Evolutionary conservation across 1,284 basidiomycete genomes (phyloP).

Genomic region (Ganoderma multipileum): DNA sequence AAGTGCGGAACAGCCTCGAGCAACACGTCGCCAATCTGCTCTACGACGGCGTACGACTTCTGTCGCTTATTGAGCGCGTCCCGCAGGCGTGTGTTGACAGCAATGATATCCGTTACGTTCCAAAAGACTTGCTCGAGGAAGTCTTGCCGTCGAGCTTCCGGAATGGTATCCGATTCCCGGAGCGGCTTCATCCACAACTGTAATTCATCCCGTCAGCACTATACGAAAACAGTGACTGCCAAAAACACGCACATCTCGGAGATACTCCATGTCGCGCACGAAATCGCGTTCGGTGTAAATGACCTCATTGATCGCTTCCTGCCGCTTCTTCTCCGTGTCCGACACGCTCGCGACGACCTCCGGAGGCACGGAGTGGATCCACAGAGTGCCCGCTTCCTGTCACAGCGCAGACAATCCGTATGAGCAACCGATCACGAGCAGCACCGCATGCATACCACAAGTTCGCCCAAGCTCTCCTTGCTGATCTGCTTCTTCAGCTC

Average conservation of each 20-base stretch:
- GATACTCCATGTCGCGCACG: conserved; percentile 97
- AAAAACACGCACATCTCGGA: conserved; percentile 80
- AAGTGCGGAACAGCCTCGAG: conserved; percentile 91
- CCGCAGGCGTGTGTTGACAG: conserved; percentile 88
- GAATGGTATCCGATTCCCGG: conserved; percentile 79
- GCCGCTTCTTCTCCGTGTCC: conserved; percentile 93
- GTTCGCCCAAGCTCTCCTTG: conserved; percentile 83
- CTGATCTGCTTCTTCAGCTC: conserved; percentile 86
- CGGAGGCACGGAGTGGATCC: conserved; percentile 96
- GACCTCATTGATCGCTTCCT: conserved; percentile 99
- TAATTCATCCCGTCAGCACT: conserved; percentile 6
- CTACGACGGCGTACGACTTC: conserved; percentile 93
- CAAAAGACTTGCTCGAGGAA: conserved; percentile 97
- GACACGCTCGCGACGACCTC: conserved; percentile 94
- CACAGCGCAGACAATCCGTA: conserved; percentile 7
- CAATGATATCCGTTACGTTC: conserved; percentile 96
- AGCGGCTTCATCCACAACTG: conserved; percentile 93
- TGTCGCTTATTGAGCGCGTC: conserved; percentile 97
- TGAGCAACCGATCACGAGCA: conserved; percentile 5
- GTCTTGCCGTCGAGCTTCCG: conserved; percentile 78
- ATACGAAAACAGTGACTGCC: conserved; percentile 10
- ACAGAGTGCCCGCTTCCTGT: conserved; percentile 91
- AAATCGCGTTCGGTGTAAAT: conserved; percentile 99
- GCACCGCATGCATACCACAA: conserved; percentile 57
- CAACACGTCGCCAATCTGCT: conserved; percentile 92